Percentiles rank a stretch among this genome's conserved stretches.
phyloP scores from a whole-genome alignment of 805 yeast species.

The Lipomyces starkeyi region DNA sequence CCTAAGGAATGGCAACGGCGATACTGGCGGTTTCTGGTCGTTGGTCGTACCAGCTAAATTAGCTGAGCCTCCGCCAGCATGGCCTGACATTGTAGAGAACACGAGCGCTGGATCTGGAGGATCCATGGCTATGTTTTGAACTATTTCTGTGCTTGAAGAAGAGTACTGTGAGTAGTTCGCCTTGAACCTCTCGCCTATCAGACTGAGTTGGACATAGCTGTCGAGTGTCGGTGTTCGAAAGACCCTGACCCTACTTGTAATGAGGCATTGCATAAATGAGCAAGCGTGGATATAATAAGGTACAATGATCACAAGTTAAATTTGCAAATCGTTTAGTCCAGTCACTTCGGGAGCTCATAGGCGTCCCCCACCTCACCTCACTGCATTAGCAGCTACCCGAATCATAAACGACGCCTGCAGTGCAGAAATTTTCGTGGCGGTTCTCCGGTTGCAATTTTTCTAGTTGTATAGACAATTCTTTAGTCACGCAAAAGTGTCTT shows the following conservation, averaged over 20 bases:
- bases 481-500: constrained; percentile 15
- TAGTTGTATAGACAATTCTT: not conserved
- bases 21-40: constrained; percentile 1
- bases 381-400: not conserved
- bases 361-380: not conserved
- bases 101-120: constrained; percentile 25
- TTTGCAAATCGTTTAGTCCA: too few relatives aligned
- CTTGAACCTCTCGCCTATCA: not conserved
- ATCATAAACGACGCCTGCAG: not conserved
- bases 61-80: constrained; percentile 21
- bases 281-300: too few relatives aligned
- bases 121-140: constrained; percentile 14
- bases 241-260: not conserved
- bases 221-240: too few relatives aligned
- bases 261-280: too few relatives aligned
- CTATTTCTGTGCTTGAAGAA: not conserved
- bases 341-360: too few relatives aligned
- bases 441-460: constrained; percentile 5
- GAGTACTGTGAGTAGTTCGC: not conserved
- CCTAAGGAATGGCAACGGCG: constrained; percentile 15
- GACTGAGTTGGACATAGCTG: too few relatives aligned
- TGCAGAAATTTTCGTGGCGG: not conserved
- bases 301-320: too few relatives aligned
- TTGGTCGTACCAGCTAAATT: constrained; percentile 1
- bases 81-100: constrained; percentile 22